Evolutionary conservation across 2,329 filamentous ascomycete species (phyloP), one percentile per base, ranked within the genome.

Genomic region (Xylariales sp.): DNA sequence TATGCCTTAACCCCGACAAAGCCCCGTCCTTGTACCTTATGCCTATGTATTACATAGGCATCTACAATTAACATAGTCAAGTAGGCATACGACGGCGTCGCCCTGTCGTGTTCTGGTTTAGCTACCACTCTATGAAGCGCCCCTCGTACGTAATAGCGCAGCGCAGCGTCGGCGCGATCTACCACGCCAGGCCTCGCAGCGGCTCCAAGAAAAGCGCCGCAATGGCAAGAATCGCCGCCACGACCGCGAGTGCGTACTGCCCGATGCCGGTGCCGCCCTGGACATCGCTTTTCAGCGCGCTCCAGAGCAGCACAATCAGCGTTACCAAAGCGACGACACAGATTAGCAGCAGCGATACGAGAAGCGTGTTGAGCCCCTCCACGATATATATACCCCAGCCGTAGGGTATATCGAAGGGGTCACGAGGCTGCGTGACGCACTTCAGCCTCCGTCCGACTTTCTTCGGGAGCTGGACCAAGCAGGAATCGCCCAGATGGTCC

Each of bases 401-500:
- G 30, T 46, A 54, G 8, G 59, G 59, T 2, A 62, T 64, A 16
- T 62, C 50, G 18, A 39, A 5, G 65, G 59, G 49, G 7, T 55
- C 12, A 1, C 16, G 23, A 16, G 50, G 49, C 5, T 54, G 50
- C 28, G 9, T 30, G 5, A n/a, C n/a, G n/a, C 59, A 62, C 12
- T 55, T 54, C 8, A 62, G 28, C 28, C 18, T 55, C n/a, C 50
- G 9, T 12, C 59, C 50, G 10, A 62, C 28, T 30, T 55, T 54
- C 59, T 62, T 62, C 6, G 59, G 59, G 6, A 62, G 50, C 34
- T 63, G 59, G 1, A 53, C 32, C 1, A 73, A 55, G 1, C 63
- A 65, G 23, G 68, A 23, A 0, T 16, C 34, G 0, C 69, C 70
- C 5, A 68, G 55, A 46, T 74, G 72, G 10, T 74, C 71, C 0